Evolutionary conservation across 208 protist species (phyloP).

Genomic region (Leishmania aethiopica): DNA sequence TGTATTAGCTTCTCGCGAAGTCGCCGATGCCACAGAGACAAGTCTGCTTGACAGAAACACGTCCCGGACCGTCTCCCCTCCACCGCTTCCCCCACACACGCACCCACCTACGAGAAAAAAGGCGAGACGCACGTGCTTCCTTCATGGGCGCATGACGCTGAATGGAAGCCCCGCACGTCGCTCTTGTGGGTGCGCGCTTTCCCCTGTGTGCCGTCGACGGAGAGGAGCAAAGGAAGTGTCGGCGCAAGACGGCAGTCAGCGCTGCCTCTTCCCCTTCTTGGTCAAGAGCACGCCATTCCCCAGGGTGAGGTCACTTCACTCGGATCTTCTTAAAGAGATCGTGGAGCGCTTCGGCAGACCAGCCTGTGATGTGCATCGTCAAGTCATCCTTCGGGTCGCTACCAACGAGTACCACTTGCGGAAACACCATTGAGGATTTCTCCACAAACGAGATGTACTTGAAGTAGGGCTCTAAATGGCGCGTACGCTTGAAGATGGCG

Average conservation of each 20-base stretch:
- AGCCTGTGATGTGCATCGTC: constrained; percentile 31
- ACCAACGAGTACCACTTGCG: constrained; percentile 30
- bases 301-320: background rate
- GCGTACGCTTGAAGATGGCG: constrained; percentile 15
- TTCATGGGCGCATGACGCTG: background rate
- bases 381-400: constrained; percentile 15
- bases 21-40: too few species aligned
- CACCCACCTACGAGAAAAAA: background rate
- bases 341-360: constrained; percentile 39
- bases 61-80: too few species aligned
- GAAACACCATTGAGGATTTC: background rate
- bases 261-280: background rate
- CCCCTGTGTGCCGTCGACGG: too few species aligned
- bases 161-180: too few species aligned
- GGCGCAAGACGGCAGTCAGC: background rate
- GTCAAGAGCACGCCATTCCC: background rate
- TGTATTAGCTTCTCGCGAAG: too few species aligned
- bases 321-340: constrained; percentile 40
- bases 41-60: too few species aligned
- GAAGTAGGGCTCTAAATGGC: constrained; percentile 27
- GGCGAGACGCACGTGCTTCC: too few species aligned
- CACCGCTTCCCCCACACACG: too few species aligned
- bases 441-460: constrained; percentile 17
- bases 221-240: background rate
- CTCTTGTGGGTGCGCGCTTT: background rate